Conservation (phyloP, 129 eudicot species). For the Centrapalus pauciflorus region DNA sequence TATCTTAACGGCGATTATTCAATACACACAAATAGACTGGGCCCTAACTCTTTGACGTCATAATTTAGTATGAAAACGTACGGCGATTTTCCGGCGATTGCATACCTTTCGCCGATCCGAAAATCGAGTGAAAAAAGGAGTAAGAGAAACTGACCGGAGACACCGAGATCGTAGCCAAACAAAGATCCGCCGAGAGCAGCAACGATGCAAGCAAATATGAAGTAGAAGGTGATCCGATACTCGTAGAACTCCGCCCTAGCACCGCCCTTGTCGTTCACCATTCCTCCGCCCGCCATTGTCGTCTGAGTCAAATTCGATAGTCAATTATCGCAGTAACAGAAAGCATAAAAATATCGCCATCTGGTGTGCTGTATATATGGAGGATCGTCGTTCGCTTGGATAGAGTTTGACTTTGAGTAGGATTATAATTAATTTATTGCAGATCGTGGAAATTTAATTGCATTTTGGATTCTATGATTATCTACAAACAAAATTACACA, state of each 20-base stretch:
- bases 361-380: neutral
- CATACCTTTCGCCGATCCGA: neutral
- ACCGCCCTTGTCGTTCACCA: constrained; percentile 35
- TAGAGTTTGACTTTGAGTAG: neutral
- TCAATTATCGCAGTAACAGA: neutral
- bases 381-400: neutral
- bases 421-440: neutral
- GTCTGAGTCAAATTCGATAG: neutral
- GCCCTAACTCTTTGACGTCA: no score
- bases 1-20: no score
- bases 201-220: constrained; percentile 68
- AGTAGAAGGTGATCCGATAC: constrained; percentile 58
- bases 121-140: neutral
- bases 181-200: constrained; percentile 86
- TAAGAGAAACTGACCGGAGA: constrained; percentile 53
- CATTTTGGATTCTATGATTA: neutral
- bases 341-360: neutral
- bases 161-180: constrained; percentile 95
- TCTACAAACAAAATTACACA: neutral
- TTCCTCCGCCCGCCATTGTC: constrained; percentile 80
- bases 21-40: neutral
- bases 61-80: neutral
- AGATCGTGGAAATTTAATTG: neutral
- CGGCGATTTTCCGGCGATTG: neutral
- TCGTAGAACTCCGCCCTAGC: constrained; percentile 64